Conservation (phyloP, 225 moss, liverwort and hornwort genomes). For the Thuidium tamariscinum region DNA sequence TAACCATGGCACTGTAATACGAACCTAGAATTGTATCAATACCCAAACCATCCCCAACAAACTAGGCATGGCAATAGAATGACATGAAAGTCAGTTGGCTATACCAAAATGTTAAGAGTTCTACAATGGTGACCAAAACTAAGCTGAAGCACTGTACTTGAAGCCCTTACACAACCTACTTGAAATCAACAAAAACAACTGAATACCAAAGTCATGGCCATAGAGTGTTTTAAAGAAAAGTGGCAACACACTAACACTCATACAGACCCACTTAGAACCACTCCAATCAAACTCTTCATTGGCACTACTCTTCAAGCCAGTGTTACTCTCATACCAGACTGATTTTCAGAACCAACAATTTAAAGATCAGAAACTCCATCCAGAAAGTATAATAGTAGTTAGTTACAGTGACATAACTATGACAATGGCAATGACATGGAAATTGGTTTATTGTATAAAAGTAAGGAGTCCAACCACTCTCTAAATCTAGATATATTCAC, state of each 20-base stretch:
- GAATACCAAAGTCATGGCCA: background rate
- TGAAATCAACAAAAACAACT: background rate
- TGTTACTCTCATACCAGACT: background rate
- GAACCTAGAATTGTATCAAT: background rate
- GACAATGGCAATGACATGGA: background rate
- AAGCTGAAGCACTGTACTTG: background rate
- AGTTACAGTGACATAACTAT: too few relatives aligned
- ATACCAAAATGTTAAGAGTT: background rate
- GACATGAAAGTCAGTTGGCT: background rate
- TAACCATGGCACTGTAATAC: background rate
- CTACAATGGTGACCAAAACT: background rate
- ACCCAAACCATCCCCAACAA: background rate
- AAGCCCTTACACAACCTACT: too few relatives aligned
- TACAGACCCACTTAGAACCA: background rate
- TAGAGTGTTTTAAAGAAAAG: fast-evolving
- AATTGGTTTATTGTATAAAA: too few relatives aligned
- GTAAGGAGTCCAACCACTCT: background rate
- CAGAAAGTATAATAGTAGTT: background rate
- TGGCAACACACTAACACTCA: background rate
- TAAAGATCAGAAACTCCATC: background rate
- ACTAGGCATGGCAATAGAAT: background rate
- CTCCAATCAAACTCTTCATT: too few relatives aligned
- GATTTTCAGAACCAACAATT: background rate
- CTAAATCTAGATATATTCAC: background rate
- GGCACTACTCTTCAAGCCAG: too few relatives aligned